Evolutionary conservation across 345 rosid species (phyloP).

Genomic region (Populus simonii): DNA sequence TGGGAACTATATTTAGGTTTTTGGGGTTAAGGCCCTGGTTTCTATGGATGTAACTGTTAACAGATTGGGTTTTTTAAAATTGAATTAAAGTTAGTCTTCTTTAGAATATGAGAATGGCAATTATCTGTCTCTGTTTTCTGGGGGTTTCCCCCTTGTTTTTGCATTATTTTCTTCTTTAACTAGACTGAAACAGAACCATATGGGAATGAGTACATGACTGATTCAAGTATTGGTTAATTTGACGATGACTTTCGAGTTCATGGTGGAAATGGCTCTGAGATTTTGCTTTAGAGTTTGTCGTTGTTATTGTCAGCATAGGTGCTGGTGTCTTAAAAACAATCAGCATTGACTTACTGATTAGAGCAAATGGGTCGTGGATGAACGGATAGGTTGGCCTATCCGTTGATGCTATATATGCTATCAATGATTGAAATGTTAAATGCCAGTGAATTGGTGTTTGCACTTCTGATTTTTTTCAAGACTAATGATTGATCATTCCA

Average conservation of each 20-base stretch:
- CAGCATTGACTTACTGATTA: neutral
- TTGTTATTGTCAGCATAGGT: neutral
- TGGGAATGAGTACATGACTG: neutral
- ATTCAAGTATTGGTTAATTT: neutral
- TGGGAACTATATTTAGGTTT: neutral
- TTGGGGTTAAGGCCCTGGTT: neutral
- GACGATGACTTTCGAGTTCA: no score
- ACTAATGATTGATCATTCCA: neutral
- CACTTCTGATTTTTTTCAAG: neutral
- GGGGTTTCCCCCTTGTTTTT: no score
- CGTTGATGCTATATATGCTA: neutral
- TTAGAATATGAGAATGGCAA: neutral
- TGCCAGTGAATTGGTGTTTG: neutral
- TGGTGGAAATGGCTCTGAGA: neutral
- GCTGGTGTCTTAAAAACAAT: neutral
- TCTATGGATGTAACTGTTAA: slow-evolving; percentile 3
- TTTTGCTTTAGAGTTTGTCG: neutral
- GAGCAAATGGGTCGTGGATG: neutral
- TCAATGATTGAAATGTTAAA: neutral
- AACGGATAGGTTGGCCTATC: neutral
- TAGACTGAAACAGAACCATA: neutral
- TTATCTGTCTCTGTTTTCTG: neutral
- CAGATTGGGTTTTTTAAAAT: neutral
- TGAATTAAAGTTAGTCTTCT: neutral
- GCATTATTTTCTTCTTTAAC: neutral